Base-by-base conservation (phyloP, 495 filamentous ascomycete genomes). In the Collariella sp. region DNA sequence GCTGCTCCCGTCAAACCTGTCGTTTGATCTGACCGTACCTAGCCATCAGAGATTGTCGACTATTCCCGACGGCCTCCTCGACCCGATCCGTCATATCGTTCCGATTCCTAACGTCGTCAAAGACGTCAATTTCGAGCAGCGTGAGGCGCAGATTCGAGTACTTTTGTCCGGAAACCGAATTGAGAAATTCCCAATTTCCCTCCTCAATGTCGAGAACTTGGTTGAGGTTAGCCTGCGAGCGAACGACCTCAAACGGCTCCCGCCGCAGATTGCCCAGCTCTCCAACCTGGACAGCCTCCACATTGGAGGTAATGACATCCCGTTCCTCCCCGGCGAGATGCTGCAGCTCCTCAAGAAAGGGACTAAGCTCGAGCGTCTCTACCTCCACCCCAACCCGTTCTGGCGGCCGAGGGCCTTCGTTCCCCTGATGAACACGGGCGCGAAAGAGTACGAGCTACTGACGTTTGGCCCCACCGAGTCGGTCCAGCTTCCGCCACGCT, bases 171-270 rank as follows among this genome's bases (percentile, higher is more conserved):
- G 71, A 9, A 91, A 90, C 58, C 63, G 67, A 5, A 77, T 93
- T 3, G 54, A 52, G 0, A 61, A 60, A 16, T 66, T 81, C 5
- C 82, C 83, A 1, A 52, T 55, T n/a, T 72, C 69, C 38, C 56
- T 86, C 5, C 75, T 81, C 59, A 72, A 73, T 47, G 62, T 86
- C 5, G 65, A 79, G 33, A 64, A 79, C 54, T 67, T 93, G 31
- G 83, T 76, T 4, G 80, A 86, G 9, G 78, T 95, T 29, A 88
- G 79, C 63, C 69, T 95, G 46, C 83, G 89, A 5, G 79, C 75
- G 52, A 94, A 91, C 67, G 62, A 77, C 26, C 72, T 95, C 7
- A 68, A 63, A 0, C 77, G 83, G 34, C 70, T 95, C 7, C 86
- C 86, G 6, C 69, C 80, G 0, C 71, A 76, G 0, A 86, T 94